Evolutionary conservation across 352 stramenopile genomes (phyloP), one percentile per base, ranked within the genome.

Genomic region (Phytopythium sindhum): DNA sequence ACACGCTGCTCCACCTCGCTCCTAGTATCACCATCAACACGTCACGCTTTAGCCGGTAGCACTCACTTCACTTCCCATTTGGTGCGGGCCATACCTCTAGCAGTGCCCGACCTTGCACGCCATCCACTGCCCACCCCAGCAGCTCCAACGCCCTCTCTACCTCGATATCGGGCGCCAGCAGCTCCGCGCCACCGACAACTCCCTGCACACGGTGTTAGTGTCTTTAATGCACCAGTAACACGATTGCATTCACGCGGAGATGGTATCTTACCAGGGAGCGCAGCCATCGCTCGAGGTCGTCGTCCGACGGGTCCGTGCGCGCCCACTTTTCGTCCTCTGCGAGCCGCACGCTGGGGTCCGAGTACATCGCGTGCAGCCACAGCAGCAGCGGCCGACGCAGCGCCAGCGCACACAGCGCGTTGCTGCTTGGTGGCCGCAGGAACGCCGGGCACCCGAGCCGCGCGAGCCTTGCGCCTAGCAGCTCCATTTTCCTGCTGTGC

Each of bases 281-380:
- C 37, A 84, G 57, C 77, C 77, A 86, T 15, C 58, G 60, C 23
- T 44, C 39, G 33, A 86, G 57, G 39, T 80, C 65, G 31, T 60
- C 60, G 11, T 64, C 33, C 8, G 67, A 66, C 28, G 77, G 73
- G 39, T 82, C 70, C 29, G 70, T 48, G 8, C 53, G 55, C 24
- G 54, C 66, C 77, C 75, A 84, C 23, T 56, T 61, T 31, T 81
- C 70, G 37, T 70, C 67, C 35, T 72, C 62, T 4, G 57, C 58
- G n/a, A 69, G 51, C 10, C 68, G 69, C 47, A 74, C 51, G 37
- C 61, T 61, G 15, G 78, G 72, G 23, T 63, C 54, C 48, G 52
- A 61, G 51, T 76, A 84, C 9, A 81, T 53, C 11, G 75, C 78
- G 35, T 77, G 71, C 3, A 84, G 60, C 78, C 78, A 87, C 28